phyloP scores from a whole-genome alignment of 805 yeast species.

The Candida maesae region DNA sequence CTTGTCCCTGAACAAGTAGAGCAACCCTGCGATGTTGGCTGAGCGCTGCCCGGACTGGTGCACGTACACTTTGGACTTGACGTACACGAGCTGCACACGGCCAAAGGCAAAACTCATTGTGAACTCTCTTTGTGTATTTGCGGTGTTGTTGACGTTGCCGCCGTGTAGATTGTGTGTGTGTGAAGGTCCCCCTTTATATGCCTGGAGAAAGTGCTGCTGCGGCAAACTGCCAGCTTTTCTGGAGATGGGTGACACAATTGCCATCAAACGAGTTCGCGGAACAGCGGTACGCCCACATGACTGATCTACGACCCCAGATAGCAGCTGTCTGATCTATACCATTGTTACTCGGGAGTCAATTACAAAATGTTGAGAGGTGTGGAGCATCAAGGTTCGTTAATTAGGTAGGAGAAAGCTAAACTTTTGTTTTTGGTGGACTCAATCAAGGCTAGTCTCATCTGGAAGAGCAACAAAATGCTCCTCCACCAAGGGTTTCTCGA shows the following conservation, averaged over 20 bases:
- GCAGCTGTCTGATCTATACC: no score
- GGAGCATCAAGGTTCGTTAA: no score
- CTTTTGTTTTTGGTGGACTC: no score
- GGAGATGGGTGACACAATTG: not conserved
- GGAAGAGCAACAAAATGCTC: not conserved
- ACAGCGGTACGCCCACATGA: not conserved
- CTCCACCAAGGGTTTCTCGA: not conserved
- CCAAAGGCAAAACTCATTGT: conserved; percentile 19
- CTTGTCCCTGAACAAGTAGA: conserved; percentile 58
- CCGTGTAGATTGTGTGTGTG: no score
- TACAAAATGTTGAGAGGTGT: no score
- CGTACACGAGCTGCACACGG: conserved; percentile 30
- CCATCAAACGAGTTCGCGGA: not conserved
- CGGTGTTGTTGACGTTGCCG: no score
- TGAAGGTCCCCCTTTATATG: no score
- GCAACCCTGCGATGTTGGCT: conserved; percentile 79
- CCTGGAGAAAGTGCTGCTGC: not conserved
- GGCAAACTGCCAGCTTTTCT: not conserved
- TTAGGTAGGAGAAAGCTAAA: no score
- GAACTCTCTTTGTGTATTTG: no score
- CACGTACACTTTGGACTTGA: conserved; percentile 70
- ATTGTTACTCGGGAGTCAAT: no score
- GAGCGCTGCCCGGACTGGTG: conserved; percentile 73
- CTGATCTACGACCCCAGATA: no score
- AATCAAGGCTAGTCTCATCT: not conserved